Base-by-base conservation (phyloP, 1,284 basidiomycete species). In the Sporisorium sorghi region DNA sequence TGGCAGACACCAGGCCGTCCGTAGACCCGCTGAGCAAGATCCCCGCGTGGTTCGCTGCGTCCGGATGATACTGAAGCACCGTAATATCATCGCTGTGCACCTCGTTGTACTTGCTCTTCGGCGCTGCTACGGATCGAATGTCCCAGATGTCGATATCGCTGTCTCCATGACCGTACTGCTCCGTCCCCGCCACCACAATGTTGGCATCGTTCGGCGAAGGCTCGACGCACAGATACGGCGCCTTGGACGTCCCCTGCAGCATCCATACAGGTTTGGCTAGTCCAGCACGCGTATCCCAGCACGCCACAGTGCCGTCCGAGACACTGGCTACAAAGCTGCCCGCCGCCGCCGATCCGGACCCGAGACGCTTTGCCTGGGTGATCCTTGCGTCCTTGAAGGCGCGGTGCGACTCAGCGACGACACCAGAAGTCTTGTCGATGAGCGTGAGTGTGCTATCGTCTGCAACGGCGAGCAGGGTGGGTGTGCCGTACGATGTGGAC, bases 61-160 rank as follows among this genome's bases (percentile, higher is more conserved):
- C 76, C 1, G 74, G 76, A 49, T 79, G 81, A 46, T 80, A 84
- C 12, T 65, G 43, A 0, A 84, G 70, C 1, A 69, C 58, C 17
- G 82, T 83, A 5, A 84, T 53, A 23, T 84, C 83, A 63, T 84
- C 83, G 24, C 76, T 79, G 46, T 84, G 83, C 33, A 80, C 77
- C 48, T 84, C 80, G 54, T 70, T 71, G 62, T 83, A 84, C 26
- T 75, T 77, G 61, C 72, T 67, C 10, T 72, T 52, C 3, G 80
- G 77, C 2, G 58, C 66, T 3, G 33, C 26, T 11, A 59, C 30
- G 5, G 60, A 51, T 14, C 82, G 73, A 14, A 81, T 35, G 43
- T 84, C 79, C 76, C 78, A 83, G 15, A 83, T 57, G 33, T 83
- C 82, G 33, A 83, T 70, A n/a, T 62, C 47, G 21, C 78, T 76